phyloP scores from a whole-genome alignment of 202 grass and related monocot species.

The Musa balbisiana region DNA sequence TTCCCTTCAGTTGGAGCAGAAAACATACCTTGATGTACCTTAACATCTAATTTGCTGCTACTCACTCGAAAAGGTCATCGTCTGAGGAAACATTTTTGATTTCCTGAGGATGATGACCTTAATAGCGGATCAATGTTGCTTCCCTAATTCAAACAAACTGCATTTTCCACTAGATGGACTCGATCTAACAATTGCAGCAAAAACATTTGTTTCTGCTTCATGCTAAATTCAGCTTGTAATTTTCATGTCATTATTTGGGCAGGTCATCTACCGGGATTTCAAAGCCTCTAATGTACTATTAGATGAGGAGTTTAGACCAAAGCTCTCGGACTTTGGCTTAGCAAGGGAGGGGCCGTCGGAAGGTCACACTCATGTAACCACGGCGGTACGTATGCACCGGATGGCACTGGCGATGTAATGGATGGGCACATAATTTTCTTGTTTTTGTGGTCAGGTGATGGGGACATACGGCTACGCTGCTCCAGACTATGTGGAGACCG shows the following conservation, averaged over 20 bases:
- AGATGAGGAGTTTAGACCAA: constrained; percentile 18
- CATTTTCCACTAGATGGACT: no score
- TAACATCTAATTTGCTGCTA: no score
- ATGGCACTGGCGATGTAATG: not conserved
- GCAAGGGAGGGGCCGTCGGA: constrained; percentile 15
- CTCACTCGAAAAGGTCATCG: no score
- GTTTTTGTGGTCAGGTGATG: constrained; percentile 4
- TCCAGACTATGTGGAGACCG: constrained; percentile 17
- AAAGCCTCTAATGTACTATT: constrained; percentile 12
- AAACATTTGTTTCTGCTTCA: no score
- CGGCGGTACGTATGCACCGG: not conserved
- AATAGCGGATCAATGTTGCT: no score
- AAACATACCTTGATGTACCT: not conserved
- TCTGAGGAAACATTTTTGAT: no score
- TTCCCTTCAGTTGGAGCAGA: not conserved
- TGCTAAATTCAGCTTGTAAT: not conserved
- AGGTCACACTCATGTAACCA: constrained; percentile 11
- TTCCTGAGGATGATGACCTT: no score
- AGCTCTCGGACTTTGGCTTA: constrained; percentile 10
- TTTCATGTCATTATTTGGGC: not conserved
- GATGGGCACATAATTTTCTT: not conserved
- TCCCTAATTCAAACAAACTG: no score
- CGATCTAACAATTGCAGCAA: no score
- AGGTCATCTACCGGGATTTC: constrained; percentile 16
- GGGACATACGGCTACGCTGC: constrained; percentile 8